A percentile compares a stretch with the other conserved stretches of the same genome.
Evolutionary conservation across 768 basidiomycete genomes (phyloP).

Genomic region (Goffeauzyma gilvescens): DNA sequence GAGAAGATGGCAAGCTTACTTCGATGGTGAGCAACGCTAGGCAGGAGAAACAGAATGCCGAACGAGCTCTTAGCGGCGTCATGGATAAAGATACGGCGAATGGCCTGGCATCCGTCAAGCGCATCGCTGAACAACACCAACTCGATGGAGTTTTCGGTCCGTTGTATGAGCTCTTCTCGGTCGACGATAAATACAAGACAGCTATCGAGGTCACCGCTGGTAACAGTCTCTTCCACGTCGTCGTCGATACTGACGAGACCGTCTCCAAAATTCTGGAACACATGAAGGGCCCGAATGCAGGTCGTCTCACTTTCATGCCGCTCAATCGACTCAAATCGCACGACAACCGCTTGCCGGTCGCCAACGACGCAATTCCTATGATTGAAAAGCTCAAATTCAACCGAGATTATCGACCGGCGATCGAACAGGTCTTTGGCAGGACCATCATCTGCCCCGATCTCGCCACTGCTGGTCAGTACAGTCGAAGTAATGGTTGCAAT

Average conservation of each 20-base stretch:
- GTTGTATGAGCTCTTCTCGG: constrained; percentile 78
- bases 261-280: constrained; percentile 75
- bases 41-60: constrained; percentile 62
- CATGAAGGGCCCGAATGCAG: constrained; percentile 74
- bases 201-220: constrained; percentile 90
- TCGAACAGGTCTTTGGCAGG: constrained; percentile 69
- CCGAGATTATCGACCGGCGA: constrained; percentile 51
- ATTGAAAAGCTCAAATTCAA: constrained; percentile 68
- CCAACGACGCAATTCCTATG: constrained; percentile 38
- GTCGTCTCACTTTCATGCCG: constrained; percentile 95
- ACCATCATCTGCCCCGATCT: constrained; percentile 90
- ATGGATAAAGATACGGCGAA: constrained; percentile 97
- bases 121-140: constrained; percentile 54
- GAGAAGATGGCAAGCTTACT: constrained; percentile 77
- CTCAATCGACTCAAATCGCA: constrained; percentile 81
- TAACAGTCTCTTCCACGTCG: constrained; percentile 90
- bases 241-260: constrained; percentile 89
- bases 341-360: constrained; percentile 40
- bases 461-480: constrained; percentile 78
- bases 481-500: constrained; percentile 82
- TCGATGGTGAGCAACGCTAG: constrained; percentile 54
- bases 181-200: constrained; percentile 76
- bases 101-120: constrained; percentile 69
- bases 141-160: constrained; percentile 81
- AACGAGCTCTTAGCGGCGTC: constrained; percentile 63